Conservation (phyloP, 2,329 filamentous ascomycete species). For the Aspergillus persii region DNA sequence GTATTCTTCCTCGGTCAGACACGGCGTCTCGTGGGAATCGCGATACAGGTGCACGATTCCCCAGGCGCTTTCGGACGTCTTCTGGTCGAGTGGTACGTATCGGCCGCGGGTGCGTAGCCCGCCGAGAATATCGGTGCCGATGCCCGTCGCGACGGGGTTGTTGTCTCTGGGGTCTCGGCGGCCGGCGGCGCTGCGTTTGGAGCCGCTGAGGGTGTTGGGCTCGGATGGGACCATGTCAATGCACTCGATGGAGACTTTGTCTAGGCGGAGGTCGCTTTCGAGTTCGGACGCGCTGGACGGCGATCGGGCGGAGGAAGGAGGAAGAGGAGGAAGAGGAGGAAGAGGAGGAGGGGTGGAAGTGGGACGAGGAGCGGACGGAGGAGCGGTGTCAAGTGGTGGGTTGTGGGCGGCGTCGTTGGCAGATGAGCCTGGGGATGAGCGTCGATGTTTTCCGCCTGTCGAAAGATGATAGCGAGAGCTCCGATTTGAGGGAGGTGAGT, state of each 20-base stretch:
- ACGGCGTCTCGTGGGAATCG: slow-evolving; percentile 72
- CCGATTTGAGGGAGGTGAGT: slow-evolving; percentile 16
- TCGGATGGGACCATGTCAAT: slow-evolving; percentile 64
- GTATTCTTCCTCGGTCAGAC: slow-evolving; percentile 51
- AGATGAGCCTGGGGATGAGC: neutral
- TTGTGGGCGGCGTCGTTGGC: neutral
- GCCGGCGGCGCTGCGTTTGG: slow-evolving; percentile 19
- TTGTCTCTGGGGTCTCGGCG: slow-evolving; percentile 29
- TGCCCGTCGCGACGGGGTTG: slow-evolving; percentile 45
- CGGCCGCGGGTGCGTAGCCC: slow-evolving; percentile 80
- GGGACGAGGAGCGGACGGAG: neutral
- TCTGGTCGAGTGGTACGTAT: slow-evolving; percentile 68
- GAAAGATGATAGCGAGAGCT: slow-evolving; percentile 3
- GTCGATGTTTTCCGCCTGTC: slow-evolving; percentile 11
- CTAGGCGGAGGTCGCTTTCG: slow-evolving; percentile 73
- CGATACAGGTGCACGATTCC: slow-evolving; percentile 93
- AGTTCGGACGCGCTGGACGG: slow-evolving; percentile 17
- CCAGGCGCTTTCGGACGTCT: slow-evolving; percentile 78
- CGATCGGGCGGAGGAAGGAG: slow-evolving; percentile 19
- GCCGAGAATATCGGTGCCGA: slow-evolving; percentile 53
- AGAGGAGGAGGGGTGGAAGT: slow-evolving; percentile 5
- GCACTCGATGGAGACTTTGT: slow-evolving; percentile 72
- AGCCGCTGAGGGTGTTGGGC: slow-evolving; percentile 22
- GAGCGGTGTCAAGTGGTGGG: slow-evolving; percentile 8
- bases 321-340: slow-evolving; percentile 4